Evolutionary conservation across 2,329 filamentous ascomycete genomes (phyloP).

Genomic region (Atkinsonella texensis): DNA sequence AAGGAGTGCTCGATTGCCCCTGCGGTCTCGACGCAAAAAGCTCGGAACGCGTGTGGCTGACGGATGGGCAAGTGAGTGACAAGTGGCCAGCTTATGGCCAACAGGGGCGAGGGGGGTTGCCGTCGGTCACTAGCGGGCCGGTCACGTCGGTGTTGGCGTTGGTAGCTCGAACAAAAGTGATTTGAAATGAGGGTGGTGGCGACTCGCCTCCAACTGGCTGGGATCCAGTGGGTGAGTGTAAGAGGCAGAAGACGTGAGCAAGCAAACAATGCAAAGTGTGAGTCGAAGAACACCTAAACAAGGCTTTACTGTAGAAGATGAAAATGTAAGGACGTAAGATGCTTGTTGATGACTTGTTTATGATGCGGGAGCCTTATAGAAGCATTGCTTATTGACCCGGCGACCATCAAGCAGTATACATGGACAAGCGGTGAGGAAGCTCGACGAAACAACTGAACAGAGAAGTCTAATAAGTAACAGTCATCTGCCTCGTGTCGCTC

Average conservation of each 20-base stretch:
- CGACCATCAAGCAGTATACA: neutral
- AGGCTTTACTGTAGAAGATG: neutral
- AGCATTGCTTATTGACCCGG: constrained; percentile 4
- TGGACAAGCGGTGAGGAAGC: constrained; percentile 5
- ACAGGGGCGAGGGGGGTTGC: neutral
- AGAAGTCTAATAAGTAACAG: neutral
- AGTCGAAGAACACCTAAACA: neutral
- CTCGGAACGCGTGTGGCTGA: neutral
- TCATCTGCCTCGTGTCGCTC: neutral
- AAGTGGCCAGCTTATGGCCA: neutral
- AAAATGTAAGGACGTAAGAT: neutral
- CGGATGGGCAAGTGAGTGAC: constrained; percentile 1
- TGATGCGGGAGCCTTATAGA: neutral
- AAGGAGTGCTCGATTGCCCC: constrained; percentile 1
- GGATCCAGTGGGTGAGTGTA: neutral
- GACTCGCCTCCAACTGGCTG: neutral
- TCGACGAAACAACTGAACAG: neutral
- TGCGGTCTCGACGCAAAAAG: neutral
- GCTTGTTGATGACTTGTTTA: neutral
- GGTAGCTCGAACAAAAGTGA: neutral
- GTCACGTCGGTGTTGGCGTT: neutral
- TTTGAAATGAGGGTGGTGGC: constrained; percentile 1
- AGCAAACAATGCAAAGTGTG: neutral
- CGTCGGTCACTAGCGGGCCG: neutral
- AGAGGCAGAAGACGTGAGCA: neutral